Evolutionary conservation across 1,139 yeast species (phyloP).

Genomic region (Yamadazyma trypodendri): DNA sequence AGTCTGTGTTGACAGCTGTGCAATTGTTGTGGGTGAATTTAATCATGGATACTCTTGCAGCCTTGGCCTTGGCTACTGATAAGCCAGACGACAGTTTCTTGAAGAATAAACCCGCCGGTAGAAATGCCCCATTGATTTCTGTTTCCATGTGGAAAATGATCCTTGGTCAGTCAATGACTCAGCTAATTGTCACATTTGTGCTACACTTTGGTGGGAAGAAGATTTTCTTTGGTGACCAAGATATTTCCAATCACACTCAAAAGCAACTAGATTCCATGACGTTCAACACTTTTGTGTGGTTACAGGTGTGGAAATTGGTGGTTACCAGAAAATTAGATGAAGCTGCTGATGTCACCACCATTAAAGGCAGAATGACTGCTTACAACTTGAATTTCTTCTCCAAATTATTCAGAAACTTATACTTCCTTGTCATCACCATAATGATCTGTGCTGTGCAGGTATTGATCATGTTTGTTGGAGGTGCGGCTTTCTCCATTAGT

Average conservation of each 20-base stretch:
- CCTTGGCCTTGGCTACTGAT: slow-evolving; percentile 95
- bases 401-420: slow-evolving; percentile 78
- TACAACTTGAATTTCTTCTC: slow-evolving; percentile 77
- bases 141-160: slow-evolving; percentile 99
- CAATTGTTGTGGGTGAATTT: slow-evolving; percentile 96
- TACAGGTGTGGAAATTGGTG: slow-evolving; percentile 90
- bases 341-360: slow-evolving; percentile 61
- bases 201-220: slow-evolving; percentile 75
- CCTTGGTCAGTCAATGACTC: slow-evolving; percentile 78
- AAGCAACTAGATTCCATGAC: slow-evolving; percentile 78
- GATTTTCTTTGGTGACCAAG: slow-evolving; percentile 52
- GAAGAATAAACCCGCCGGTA: slow-evolving; percentile 81
- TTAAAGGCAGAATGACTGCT: slow-evolving; percentile 56
- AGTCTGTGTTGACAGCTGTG: slow-evolving; percentile 92
- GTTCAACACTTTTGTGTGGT: slow-evolving; percentile 95
- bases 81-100: slow-evolving; percentile 84
- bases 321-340: slow-evolving; percentile 92
- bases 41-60: slow-evolving; percentile 98
- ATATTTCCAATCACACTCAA: slow-evolving; percentile 44
- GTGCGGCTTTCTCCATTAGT: slow-evolving; percentile 85
- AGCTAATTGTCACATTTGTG: slow-evolving; percentile 72
- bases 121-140: slow-evolving; percentile 76
- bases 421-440: slow-evolving; percentile 67
- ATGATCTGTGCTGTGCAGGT: slow-evolving; percentile 84
- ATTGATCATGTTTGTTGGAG: slow-evolving; percentile 94